Percentiles rank a stretch among this genome's conserved stretches.
phyloP scores from a whole-genome alignment of 116 monocot species.

The Iris pallida region DNA sequence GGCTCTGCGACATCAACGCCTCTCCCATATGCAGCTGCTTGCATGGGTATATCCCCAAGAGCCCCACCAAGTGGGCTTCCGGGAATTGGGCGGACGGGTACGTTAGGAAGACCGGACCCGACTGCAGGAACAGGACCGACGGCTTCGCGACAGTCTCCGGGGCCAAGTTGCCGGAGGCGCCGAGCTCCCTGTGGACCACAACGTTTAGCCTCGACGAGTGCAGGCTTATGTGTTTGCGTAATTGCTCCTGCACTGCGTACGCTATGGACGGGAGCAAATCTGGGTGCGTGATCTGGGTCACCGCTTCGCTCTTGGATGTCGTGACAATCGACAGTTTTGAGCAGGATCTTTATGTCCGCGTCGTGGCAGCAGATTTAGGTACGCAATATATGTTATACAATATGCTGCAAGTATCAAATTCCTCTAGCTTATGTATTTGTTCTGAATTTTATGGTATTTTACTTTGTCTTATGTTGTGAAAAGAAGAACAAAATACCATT shows the following conservation, averaged over 20 bases:
- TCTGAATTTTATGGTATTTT: too few species aligned
- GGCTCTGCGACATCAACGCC: slow-evolving; percentile 11
- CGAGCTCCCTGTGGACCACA: neutral
- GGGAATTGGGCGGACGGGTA: slow-evolving; percentile 9
- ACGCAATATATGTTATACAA: too few species aligned
- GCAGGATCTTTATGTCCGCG: slow-evolving; percentile 11
- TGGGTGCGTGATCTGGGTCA: slow-evolving; percentile 23
- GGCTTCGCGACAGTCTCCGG: slow-evolving; percentile 1
- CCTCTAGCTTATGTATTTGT: too few species aligned
- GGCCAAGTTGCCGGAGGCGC: slow-evolving; percentile 18
- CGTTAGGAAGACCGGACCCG: slow-evolving; percentile 7
- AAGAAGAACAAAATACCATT: too few species aligned
- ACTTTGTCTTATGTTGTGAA: too few species aligned
- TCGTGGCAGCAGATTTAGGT: neutral
- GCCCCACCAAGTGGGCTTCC: neutral
- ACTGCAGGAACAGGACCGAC: slow-evolving; percentile 11
- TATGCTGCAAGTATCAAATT: too few species aligned
- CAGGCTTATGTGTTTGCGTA: too few species aligned
- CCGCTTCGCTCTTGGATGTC: neutral
- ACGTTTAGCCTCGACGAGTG: slow-evolving; percentile 17
- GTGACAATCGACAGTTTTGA: neutral
- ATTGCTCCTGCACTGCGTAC: slow-evolving; percentile 12
- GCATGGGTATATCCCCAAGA: slow-evolving; percentile 15
- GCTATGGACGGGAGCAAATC: neutral
- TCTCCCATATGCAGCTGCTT: slow-evolving; percentile 13